Conservation (phyloP, 306 rosid species). For the Lathyrus tuberosus region DNA sequence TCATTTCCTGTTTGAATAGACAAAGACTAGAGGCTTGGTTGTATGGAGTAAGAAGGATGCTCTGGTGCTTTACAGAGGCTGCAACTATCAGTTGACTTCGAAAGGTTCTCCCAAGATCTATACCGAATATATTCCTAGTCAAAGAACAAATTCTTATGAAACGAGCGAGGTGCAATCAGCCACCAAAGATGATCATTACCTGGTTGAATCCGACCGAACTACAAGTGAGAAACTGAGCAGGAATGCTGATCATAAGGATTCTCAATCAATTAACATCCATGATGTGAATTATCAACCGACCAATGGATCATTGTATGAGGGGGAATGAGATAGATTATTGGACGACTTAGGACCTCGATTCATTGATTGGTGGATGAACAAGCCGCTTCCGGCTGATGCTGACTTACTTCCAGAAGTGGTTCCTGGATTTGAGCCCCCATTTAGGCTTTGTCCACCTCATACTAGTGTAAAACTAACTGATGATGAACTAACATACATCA, state of each 20-base stretch:
- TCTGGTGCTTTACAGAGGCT: constrained; percentile 74
- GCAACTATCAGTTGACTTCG: constrained; percentile 43
- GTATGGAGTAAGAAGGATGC: constrained; percentile 70
- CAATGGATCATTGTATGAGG: constrained; percentile 65
- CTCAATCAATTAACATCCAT: constrained; percentile 29
- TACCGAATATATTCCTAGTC: constrained; percentile 33
- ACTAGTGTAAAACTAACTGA: constrained; percentile 58
- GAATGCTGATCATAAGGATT: constrained; percentile 33
- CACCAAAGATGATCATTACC: constrained; percentile 29
- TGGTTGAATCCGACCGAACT: constrained; percentile 30
- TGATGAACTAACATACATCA: constrained; percentile 65
- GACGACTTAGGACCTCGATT: constrained; percentile 89
- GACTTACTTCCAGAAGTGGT: constrained; percentile 80
- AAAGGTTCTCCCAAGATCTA: constrained; percentile 39
- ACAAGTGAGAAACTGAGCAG: constrained; percentile 35
- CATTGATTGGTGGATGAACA: constrained; percentile 92
- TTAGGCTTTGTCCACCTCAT: constrained; percentile 67
- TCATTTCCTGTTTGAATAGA: constrained; percentile 50
- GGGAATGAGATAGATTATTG: constrained; percentile 81
- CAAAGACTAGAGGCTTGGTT: constrained; percentile 86
- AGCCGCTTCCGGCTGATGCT: constrained; percentile 91
- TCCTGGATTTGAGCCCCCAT: constrained; percentile 71
- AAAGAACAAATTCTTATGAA: constrained; percentile 32
- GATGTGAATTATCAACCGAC: constrained; percentile 40
- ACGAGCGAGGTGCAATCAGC: constrained; percentile 37